Evolutionary conservation across 768 basidiomycete species (phyloP), one percentile per base, ranked within the genome.

Genomic region (Pleurotus salmoneostramineus): DNA sequence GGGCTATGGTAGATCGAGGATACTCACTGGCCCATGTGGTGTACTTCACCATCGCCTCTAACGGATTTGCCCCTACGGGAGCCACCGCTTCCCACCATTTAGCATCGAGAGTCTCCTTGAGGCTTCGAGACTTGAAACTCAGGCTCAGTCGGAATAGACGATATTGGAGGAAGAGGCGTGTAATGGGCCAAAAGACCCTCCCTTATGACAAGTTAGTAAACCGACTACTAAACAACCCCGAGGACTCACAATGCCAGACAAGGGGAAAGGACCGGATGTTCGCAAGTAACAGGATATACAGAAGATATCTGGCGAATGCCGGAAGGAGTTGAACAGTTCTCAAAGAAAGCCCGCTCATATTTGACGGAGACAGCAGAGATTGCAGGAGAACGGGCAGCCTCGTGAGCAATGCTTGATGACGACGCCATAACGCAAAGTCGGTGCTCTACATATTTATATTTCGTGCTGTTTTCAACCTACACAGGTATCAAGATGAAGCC

Each of bases 201-300:
- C 81, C 85, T 83, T 51, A 3, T 27, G 3, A 27, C 21, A 27
- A 27, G 21, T 27, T 27, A 27, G 21, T 27, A 27, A 3, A 1
- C 21, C 3, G 21, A 27, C 21, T 27, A 27, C 21, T 27, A 3
- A 27, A 3, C 21, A 27, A 27, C 21, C 21, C 21, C 21, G 21
- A 27, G 21, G 21, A 79, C 87, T 66, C 64, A 89, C 88, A 63
- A 63, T 89, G 88, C 88, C 88, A 91, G 32, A 74, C 74, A 17
- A 87, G 65, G 1, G 89, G 89, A 66, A 82, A 78, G 11, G 86
- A 87, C 15, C 83, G 80, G 14, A 72, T 58, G 59, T 90, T 89
- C 15, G 83, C 42, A n/a, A 88, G 64, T 49, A 89, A 70, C 0
- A 89, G 56, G 15, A 84, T 34, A 42, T 65, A 61, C n/a, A 79